Evolutionary conservation across 495 filamentous ascomycete species (phyloP).

Genomic region (Melanomma pulvis-pyrius): DNA sequence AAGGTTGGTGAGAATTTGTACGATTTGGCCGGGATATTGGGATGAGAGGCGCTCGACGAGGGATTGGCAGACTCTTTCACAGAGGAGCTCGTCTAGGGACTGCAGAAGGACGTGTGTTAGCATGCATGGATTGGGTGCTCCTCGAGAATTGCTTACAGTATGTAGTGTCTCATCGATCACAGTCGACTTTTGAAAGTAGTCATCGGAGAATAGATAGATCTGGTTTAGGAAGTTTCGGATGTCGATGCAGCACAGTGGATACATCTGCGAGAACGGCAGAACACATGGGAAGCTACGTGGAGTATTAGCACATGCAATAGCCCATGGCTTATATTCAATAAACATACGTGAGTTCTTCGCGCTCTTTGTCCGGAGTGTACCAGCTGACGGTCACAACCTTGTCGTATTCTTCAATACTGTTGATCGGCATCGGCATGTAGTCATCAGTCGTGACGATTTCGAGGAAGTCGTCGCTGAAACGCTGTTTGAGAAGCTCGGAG

Average conservation of each 20-base stretch:
- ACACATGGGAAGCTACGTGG: slow-evolving; percentile 79
- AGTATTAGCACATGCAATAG: slow-evolving; percentile 29
- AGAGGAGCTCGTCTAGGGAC: slow-evolving; percentile 87
- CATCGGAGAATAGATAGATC: slow-evolving; percentile 93
- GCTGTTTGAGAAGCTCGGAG: slow-evolving; percentile 82
- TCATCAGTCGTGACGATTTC: slow-evolving; percentile 97
- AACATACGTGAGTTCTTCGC: slow-evolving; percentile 73
- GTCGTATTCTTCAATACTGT: slow-evolving; percentile 85
- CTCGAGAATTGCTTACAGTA: slow-evolving; percentile 58
- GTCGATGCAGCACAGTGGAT: slow-evolving; percentile 94
- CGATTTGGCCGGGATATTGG: slow-evolving; percentile 94
- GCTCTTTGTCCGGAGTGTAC: slow-evolving; percentile 79
- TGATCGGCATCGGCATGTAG: slow-evolving; percentile 99
- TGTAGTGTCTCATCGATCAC: slow-evolving; percentile 88
- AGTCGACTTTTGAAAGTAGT: slow-evolving; percentile 84
- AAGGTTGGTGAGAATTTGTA: slow-evolving; percentile 96
- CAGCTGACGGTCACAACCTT: slow-evolving; percentile 92
- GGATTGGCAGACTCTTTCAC: slow-evolving; percentile 83
- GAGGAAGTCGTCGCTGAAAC: slow-evolving; percentile 91
- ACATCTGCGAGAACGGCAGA: slow-evolving; percentile 98
- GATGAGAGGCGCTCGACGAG: slow-evolving; percentile 86
- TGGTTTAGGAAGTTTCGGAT: slow-evolving; percentile 96
- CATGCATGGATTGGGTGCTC: not conserved
- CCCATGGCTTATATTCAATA: not conserved
- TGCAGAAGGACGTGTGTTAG: slow-evolving; percentile 34